Evolutionary conservation across 805 yeast species (phyloP), one percentile per base, ranked within the genome.

Genomic region (Ogataea siamensis): DNA sequence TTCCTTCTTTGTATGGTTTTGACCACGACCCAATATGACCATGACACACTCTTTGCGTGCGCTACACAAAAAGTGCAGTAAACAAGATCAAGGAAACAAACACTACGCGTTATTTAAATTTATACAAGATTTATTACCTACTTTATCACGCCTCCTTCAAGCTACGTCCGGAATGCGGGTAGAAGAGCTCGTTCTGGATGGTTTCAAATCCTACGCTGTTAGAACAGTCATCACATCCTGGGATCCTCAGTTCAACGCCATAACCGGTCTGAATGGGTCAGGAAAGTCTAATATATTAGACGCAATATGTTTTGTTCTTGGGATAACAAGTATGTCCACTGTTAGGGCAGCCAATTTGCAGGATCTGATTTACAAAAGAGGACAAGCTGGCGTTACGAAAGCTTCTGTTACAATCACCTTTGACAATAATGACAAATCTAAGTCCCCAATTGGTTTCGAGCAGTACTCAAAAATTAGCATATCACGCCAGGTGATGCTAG

Each of bases 301-400:
- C 63, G 95, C 99, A 40, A 91, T 93, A 40, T 93, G 99, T 64
- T 93, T 93, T 63, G 99, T 94, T n/a, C 70, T 93, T 22, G 99
- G 99, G 39, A 89, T 93, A 43, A 82, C 96, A 1, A 79, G 95
- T 9, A 88, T 91, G 93, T 60, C 86, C n/a, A 85, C 95, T 0
- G 96, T 94, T 18, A 73, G 99, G 57, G 99, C 99, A 0, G 81
- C 87, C 5, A 89, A 83, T 55, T 67, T 89, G 27, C 97, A 91
- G 56, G 99, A 93, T 61, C 74, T 93, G 57, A 93, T 93, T 34
- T 93, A 93, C 60, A 93, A 93, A 54, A 77, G 98, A 51, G 99
- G 99, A 9, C 99, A 93, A 60, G 98, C 99, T 0, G 98, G 98
- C 49, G 91, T 91, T 10, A 89, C 97, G 2, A 89, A 87, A 58